phyloP scores from a whole-genome alignment of 495 filamentous ascomycete genomes.

The Lichina pygmaea region DNA sequence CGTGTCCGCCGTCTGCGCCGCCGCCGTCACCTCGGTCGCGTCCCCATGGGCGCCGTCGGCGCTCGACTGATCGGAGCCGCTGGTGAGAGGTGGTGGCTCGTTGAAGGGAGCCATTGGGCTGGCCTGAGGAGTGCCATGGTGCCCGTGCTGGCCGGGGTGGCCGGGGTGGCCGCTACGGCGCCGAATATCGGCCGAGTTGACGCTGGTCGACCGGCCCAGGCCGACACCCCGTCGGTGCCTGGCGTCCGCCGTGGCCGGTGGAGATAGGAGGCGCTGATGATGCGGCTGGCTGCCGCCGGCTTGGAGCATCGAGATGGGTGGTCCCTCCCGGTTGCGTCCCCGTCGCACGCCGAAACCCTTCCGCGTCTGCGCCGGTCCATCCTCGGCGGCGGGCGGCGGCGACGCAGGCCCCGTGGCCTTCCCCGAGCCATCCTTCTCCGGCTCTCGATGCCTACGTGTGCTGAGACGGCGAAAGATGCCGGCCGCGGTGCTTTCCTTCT shows the following conservation, averaged over 20 bases:
- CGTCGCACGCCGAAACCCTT: slow-evolving; percentile 67
- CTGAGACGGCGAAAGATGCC: slow-evolving; percentile 80
- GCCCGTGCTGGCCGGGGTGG: slow-evolving; percentile 1
- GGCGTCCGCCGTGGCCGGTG: slow-evolving; percentile 32
- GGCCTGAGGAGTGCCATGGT: too few relatives aligned
- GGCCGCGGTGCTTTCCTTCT: slow-evolving; percentile 68
- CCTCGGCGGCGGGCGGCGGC: slow-evolving; percentile 44
- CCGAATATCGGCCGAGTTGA: slow-evolving; percentile 56
- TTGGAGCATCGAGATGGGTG: slow-evolving; percentile 23
- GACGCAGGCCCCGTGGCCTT: slow-evolving; percentile 39
- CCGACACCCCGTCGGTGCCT: slow-evolving; percentile 31
- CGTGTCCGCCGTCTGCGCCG: slow-evolving; percentile 17
- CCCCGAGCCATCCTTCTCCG: slow-evolving; percentile 26
- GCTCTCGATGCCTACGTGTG: slow-evolving; percentile 42
- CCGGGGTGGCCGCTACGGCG: slow-evolving; percentile 30
- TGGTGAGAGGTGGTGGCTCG: slow-evolving; percentile 35
- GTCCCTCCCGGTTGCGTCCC: slow-evolving; percentile 31
- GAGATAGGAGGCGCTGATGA: slow-evolving; percentile 44
- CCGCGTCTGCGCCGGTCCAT: slow-evolving; percentile 29
- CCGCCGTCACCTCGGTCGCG: slow-evolving; percentile 11
- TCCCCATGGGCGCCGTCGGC: slow-evolving; percentile 10
- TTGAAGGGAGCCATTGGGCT: slow-evolving; percentile 1
- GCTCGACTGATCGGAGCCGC: slow-evolving; percentile 48
- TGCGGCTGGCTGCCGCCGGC: slow-evolving; percentile 39
- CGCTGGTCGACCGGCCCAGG: slow-evolving; percentile 58